Conservation (phyloP, 2,329 filamentous ascomycete species). For the Cercospora berteroae region DNA sequence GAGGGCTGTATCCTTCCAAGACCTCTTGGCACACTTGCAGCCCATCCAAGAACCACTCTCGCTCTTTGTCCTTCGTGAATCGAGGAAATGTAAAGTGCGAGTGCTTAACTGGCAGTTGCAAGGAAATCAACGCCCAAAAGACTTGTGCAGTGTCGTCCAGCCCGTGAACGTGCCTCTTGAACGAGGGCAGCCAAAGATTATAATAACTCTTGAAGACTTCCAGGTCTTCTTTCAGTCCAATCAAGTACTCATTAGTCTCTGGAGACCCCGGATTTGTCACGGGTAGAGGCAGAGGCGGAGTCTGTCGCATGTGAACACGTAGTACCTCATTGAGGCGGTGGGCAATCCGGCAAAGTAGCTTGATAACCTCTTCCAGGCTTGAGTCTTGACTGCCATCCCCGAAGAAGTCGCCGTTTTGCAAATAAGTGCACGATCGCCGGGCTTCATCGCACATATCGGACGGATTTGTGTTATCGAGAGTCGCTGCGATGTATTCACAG, state of each 20-base stretch:
- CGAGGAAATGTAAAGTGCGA: not conserved
- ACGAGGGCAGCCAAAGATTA: not conserved
- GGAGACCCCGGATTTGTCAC: too few species aligned
- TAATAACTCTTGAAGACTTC: not conserved
- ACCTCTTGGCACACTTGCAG: not conserved
- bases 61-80: not conserved
- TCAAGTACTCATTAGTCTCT: too few species aligned
- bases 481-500: not conserved
- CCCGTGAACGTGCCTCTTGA: not conserved
- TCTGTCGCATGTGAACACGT: not conserved
- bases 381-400: not conserved
- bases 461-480: fast-evolving
- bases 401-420: not conserved
- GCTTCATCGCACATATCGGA: not conserved
- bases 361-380: not conserved
- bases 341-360: not conserved
- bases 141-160: not conserved
- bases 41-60: not conserved
- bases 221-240: not conserved
- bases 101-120: not conserved
- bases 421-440: not conserved
- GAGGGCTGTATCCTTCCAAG: not conserved
- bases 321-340: not conserved
- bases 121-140: not conserved
- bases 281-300: not conserved